A percentile compares a stretch with the other conserved stretches of the same genome.
Evolutionary conservation across 129 eudicot genomes (phyloP).

Genomic region (Flaveria sonorensis): DNA sequence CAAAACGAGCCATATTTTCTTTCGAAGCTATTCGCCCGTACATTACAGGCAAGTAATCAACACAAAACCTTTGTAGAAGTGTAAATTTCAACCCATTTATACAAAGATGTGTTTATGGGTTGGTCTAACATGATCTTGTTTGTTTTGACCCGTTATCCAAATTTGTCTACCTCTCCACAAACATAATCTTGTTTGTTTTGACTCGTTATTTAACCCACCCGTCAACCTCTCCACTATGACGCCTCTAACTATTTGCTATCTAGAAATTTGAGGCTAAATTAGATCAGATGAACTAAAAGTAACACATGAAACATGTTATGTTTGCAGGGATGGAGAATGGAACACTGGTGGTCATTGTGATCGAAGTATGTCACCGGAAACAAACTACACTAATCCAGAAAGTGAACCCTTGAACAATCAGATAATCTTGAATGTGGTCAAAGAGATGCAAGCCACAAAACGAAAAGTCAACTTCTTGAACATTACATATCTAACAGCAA

Average conservation of each 20-base stretch:
- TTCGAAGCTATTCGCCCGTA: slow-evolving; percentile 71
- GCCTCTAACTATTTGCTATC: too few species aligned
- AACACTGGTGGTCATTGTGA: slow-evolving; percentile 76
- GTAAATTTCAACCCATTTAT: neutral
- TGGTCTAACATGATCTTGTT: neutral
- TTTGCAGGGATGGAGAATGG: slow-evolving; percentile 79
- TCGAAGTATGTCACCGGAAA: slow-evolving; percentile 57
- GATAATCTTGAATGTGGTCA: slow-evolving; percentile 39
- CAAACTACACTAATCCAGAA: slow-evolving; percentile 43
- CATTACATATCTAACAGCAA: slow-evolving; percentile 67
- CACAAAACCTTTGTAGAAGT: neutral
- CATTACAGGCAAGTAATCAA: slow-evolving; percentile 57
- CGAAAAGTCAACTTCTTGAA: slow-evolving; percentile 47
- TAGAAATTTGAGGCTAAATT: too few species aligned
- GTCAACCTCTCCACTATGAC: too few species aligned
- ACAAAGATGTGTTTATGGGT: neutral
- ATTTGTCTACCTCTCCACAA: too few species aligned
- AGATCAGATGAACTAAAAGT: neutral
- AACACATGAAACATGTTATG: neutral
- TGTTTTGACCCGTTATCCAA: neutral
- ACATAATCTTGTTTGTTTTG: too few species aligned
- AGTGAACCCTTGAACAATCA: slow-evolving; percentile 53
- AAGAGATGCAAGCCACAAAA: slow-evolving; percentile 46
- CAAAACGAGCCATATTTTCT: slow-evolving; percentile 44
- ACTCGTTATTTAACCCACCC: too few species aligned